These are phyloP conservation scores for Collariella sp. DNA, from an alignment of 495 filamentous ascomycete species.

Conservation along the genomic window DNA sequence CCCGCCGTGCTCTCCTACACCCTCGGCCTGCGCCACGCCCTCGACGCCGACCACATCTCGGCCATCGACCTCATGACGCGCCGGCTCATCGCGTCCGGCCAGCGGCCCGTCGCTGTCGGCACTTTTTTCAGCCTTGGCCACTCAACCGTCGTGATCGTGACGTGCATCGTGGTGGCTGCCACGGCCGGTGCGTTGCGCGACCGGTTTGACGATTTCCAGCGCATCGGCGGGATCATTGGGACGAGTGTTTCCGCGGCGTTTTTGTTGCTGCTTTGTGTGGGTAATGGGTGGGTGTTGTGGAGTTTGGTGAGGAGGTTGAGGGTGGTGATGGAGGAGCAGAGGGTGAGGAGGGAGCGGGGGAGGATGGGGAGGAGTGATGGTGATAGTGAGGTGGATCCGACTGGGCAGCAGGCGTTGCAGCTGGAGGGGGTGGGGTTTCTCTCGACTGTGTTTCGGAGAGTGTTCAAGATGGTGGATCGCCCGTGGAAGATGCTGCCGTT, in stretches of 20 bases:
- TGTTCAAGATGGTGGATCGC: conserved; percentile 78
- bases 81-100: conserved; percentile 76
- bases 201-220: conserved; percentile 68
- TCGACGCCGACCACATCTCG: conserved; percentile 94
- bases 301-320: conserved; percentile 61
- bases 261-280: conserved; percentile 69
- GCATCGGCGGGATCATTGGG: conserved; percentile 79
- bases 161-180: conserved; percentile 83
- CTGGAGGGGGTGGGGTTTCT: conserved; percentile 72
- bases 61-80: conserved; percentile 96
- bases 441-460: conserved; percentile 57
- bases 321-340: conserved; percentile 42
- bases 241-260: conserved; percentile 77
- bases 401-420: conserved; percentile 47
- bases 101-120: conserved; percentile 83
- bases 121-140: conserved; percentile 95
- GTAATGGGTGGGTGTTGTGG: conserved; percentile 78
- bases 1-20: conserved; percentile 82
- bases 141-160: conserved; percentile 86
- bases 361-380: conserved; percentile 8
- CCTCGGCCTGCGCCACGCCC: conserved; percentile 83
- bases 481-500: conserved; percentile 98
- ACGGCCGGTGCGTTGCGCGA: conserved; percentile 73
- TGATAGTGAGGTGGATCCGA: conserved; percentile 4
- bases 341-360: conserved; percentile 11